A percentile compares a stretch with the other conserved stretches of the same genome.
phyloP scores from a whole-genome alignment of 805 yeast species.

The Candida maltosa region DNA sequence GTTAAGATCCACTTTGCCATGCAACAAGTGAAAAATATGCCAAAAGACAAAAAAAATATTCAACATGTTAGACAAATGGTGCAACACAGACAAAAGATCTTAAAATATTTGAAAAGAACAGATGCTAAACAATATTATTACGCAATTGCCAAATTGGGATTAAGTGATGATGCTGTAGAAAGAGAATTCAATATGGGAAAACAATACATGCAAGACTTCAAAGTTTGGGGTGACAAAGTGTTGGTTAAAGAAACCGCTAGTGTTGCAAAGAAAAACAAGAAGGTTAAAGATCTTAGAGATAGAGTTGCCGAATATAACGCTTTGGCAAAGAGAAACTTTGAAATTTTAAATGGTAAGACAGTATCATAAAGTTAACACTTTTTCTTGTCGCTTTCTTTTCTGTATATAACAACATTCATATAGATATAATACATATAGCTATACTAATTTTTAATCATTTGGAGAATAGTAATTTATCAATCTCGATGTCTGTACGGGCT shows the following conservation, averaged over 20 bases:
- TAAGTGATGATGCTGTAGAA: constrained; percentile 73
- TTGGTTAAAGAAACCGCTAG: constrained; percentile 48
- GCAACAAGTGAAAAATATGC: constrained; percentile 62
- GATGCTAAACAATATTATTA: constrained; percentile 81
- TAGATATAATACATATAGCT: background rate
- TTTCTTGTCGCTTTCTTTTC: too few relatives aligned
- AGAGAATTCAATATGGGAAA: constrained; percentile 80
- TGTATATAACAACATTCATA: too few relatives aligned
- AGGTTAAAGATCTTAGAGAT: constrained; percentile 33
- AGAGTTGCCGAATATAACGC: constrained; percentile 36
- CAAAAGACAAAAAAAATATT: constrained; percentile 69
- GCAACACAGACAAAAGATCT: constrained; percentile 81
- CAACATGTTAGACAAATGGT: constrained; percentile 77
- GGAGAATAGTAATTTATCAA: too few relatives aligned
- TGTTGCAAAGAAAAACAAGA: constrained; percentile 26
- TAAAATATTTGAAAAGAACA: constrained; percentile 77
- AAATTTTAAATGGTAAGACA: constrained; percentile 8
- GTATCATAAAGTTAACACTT: too few relatives aligned
- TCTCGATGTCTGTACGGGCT: too few relatives aligned
- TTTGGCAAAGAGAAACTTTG: constrained; percentile 35
- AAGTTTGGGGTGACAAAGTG: constrained; percentile 72
- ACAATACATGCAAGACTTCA: constrained; percentile 73
- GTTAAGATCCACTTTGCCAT: constrained; percentile 75
- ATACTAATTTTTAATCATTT: too few relatives aligned
- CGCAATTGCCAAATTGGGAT: constrained; percentile 83